These are phyloP conservation scores for Termitomyces sp. DNA, from an alignment of 768 basidiomycete species.

Conservation along the genomic window DNA sequence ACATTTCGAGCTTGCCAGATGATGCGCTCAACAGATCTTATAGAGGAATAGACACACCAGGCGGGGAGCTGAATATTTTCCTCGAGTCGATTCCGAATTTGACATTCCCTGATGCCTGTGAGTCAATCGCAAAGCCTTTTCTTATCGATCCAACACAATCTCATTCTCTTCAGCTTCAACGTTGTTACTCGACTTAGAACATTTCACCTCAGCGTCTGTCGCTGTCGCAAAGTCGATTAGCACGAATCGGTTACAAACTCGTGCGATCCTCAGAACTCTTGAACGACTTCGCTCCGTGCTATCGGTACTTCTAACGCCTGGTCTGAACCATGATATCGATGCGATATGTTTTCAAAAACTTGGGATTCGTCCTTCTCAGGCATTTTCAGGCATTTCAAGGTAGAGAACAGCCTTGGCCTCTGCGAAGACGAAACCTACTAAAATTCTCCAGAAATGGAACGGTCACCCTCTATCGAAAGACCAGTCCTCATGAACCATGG, in stretches of 20 bases:
- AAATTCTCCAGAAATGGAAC: slow-evolving; percentile 26
- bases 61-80: neutral
- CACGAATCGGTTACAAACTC: slow-evolving; percentile 35
- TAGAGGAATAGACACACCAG: slow-evolving; percentile 7
- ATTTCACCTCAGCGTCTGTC: slow-evolving; percentile 42
- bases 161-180: slow-evolving; percentile 36
- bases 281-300: slow-evolving; percentile 55
- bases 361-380: slow-evolving; percentile 32
- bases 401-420: slow-evolving; percentile 19
- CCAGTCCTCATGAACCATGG: slow-evolving; percentile 49
- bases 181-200: slow-evolving; percentile 44
- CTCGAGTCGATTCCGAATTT: neutral
- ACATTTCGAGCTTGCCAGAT: neutral
- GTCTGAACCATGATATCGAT: slow-evolving; percentile 67
- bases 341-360: slow-evolving; percentile 56
- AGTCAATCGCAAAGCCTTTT: neutral
- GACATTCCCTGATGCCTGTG: neutral
- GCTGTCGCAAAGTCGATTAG: slow-evolving; percentile 47
- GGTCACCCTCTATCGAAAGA: slow-evolving; percentile 34
- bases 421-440: neutral
- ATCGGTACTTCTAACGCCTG: slow-evolving; percentile 61
- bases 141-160: neutral
- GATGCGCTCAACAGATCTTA: neutral
- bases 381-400: slow-evolving; percentile 44
- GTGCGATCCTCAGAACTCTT: slow-evolving; percentile 38